Evolutionary conservation across 2,329 filamentous ascomycete genomes (phyloP).

Genomic region (Aspergillus pseudoterreus): DNA sequence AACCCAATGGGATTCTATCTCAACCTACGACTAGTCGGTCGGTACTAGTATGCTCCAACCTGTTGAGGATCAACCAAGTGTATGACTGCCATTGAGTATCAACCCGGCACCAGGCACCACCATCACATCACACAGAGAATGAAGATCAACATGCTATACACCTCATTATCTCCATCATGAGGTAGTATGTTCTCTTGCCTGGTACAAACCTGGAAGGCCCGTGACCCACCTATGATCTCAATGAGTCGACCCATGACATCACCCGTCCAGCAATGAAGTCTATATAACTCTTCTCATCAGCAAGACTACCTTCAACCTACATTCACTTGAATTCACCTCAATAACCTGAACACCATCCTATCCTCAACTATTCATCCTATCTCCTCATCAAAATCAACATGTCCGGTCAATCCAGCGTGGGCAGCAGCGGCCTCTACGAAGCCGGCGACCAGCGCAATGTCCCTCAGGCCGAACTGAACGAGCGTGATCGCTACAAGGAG

Average conservation of each 20-base stretch:
- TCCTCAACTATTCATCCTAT: not conserved
- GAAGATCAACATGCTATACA: too few relatives aligned
- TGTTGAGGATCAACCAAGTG: too few relatives aligned
- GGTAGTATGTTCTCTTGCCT: too few relatives aligned
- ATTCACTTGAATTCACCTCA: not conserved
- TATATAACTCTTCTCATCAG: slow-evolving; percentile 5
- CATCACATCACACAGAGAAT: too few relatives aligned
- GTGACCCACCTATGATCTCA: slow-evolving; percentile 19
- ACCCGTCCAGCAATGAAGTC: slow-evolving; percentile 4
- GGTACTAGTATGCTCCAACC: too few relatives aligned
- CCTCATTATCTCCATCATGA: not conserved
- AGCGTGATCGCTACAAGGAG: slow-evolving; percentile 65
- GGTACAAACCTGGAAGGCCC: not conserved
- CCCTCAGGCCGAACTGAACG: slow-evolving; percentile 49
- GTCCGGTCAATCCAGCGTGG: slow-evolving; percentile 60
- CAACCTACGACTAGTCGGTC: too few relatives aligned
- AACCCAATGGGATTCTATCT: too few relatives aligned
- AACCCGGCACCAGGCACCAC: too few relatives aligned
- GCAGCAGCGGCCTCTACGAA: slow-evolving; percentile 65
- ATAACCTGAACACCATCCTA: too few relatives aligned
- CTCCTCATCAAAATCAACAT: slow-evolving; percentile 10
- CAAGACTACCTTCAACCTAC: not conserved
- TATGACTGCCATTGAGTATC: too few relatives aligned
- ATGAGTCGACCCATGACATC: slow-evolving; percentile 12
- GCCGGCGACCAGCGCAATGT: slow-evolving; percentile 70